Evolutionary conservation across 2,329 filamentous ascomycete species (phyloP).

Genomic region (Aspergillus pseudotamarii): DNA sequence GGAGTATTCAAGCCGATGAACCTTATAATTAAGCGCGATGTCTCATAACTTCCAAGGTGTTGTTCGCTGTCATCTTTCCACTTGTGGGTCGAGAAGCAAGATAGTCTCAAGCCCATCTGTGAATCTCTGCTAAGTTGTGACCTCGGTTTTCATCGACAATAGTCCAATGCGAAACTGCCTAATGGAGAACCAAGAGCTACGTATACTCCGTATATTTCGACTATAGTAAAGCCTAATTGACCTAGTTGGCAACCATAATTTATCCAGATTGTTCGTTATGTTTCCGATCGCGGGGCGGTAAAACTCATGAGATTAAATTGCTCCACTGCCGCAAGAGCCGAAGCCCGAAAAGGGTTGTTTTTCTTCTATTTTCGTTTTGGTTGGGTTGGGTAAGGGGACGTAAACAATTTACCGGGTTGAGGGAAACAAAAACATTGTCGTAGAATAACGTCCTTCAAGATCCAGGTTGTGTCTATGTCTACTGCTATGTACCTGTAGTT

Average conservation of each 20-base stretch:
- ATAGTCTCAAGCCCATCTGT: background rate
- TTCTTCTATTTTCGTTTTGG: background rate
- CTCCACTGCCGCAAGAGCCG: conserved; percentile 19
- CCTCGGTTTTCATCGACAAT: background rate
- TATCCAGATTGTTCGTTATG: conserved; percentile 10
- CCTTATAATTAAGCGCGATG: background rate
- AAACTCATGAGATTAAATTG: conserved; percentile 9
- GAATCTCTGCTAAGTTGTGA: background rate
- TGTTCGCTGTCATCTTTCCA: conserved; percentile 1
- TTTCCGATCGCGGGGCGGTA: conserved; percentile 17
- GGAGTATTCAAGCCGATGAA: background rate
- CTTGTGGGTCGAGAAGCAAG: background rate
- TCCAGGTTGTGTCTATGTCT: background rate
- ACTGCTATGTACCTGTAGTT: background rate
- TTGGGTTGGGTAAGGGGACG: background rate
- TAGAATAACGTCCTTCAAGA: background rate
- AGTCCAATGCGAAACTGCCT: background rate
- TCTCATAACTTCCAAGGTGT: background rate
- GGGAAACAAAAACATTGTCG: conserved; percentile 23
- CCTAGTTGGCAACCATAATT: background rate
- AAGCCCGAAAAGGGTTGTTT: background rate
- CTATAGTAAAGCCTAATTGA: background rate
- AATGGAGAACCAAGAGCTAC: background rate
- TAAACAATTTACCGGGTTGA: conserved; percentile 25
- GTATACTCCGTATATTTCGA: background rate